Conservation (phyloP, 768 basidiomycete genomes). For the Pisolithus microcarpus region DNA sequence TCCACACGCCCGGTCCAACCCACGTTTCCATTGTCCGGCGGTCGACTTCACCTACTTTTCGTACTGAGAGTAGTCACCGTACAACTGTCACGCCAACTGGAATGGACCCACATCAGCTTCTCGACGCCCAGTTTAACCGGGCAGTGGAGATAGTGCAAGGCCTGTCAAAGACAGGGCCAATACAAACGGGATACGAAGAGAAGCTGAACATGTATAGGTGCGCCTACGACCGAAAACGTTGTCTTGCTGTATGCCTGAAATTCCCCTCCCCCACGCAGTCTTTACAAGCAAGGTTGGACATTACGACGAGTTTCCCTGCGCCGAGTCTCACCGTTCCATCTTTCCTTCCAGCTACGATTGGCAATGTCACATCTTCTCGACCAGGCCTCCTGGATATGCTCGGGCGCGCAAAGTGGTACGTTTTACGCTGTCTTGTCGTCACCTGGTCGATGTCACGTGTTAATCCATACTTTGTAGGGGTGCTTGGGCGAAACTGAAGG, state of each 20-base stretch:
- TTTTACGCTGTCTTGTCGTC: constrained; percentile 4
- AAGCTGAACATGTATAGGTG: constrained; percentile 91
- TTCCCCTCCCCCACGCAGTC: constrained; percentile 35
- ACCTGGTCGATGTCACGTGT: constrained; percentile 15
- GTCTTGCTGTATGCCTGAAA: constrained; percentile 5
- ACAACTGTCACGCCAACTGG: neutral
- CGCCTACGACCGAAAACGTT: constrained; percentile 11
- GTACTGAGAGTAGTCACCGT: no score
- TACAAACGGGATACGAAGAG: constrained; percentile 93
- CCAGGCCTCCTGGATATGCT: constrained; percentile 90
- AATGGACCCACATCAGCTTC: constrained; percentile 61
- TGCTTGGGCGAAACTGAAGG: constrained; percentile 91
- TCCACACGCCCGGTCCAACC: no score
- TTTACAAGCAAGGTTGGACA: constrained; percentile 83
- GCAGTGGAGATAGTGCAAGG: constrained; percentile 93
- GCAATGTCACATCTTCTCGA: constrained; percentile 71
- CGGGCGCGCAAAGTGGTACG: constrained; percentile 87
- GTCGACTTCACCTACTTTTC: neutral
- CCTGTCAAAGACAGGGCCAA: constrained; percentile 88
- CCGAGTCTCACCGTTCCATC: neutral
- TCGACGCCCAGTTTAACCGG: constrained; percentile 83
- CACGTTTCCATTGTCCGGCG: no score
- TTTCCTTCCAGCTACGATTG: constrained; percentile 64
- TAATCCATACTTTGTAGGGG: constrained; percentile 49
- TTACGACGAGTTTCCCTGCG: neutral